These are phyloP conservation scores for Quercus lobata DNA, from an alignment of 331 rosid genomes.

Conservation along the genomic window DNA sequence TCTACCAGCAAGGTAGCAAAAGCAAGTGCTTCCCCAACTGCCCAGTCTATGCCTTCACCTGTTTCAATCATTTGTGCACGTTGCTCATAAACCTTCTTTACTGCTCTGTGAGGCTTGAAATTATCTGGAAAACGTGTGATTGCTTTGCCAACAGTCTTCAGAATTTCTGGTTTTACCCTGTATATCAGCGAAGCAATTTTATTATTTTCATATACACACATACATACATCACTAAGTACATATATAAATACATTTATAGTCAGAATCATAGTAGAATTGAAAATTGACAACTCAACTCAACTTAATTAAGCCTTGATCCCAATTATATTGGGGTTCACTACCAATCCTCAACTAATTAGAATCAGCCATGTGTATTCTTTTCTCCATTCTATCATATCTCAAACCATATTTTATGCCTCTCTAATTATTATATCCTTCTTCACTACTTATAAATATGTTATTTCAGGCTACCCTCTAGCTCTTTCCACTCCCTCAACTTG, in stretches of 20 bases:
- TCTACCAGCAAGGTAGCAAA: conserved; percentile 84
- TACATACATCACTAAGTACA: neutral
- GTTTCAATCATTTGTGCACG: conserved; percentile 93
- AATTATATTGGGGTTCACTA: too few species aligned
- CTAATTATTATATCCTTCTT: too few species aligned
- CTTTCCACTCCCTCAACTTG: too few species aligned
- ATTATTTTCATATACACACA: conserved; percentile 1
- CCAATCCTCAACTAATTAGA: too few species aligned
- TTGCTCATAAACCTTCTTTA: conserved; percentile 77
- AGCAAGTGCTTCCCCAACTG: conserved; percentile 93
- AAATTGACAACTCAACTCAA: neutral
- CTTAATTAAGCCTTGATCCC: too few species aligned
- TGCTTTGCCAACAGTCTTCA: conserved; percentile 92
- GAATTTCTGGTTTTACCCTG: conserved; percentile 93
- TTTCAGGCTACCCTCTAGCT: too few species aligned
- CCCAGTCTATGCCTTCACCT: conserved; percentile 98
- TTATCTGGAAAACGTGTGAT: conserved; percentile 73
- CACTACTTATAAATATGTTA: too few species aligned
- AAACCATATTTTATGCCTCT: too few species aligned
- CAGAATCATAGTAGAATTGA: neutral
- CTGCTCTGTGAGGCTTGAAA: conserved; percentile 86
- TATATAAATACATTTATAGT: neutral
- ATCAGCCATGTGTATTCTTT: too few species aligned
- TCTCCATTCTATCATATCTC: too few species aligned
- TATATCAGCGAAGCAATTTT: conserved; percentile 13